phyloP scores from a whole-genome alignment of 768 basidiomycete species.

The Porpolomopsis calyptriformis region DNA sequence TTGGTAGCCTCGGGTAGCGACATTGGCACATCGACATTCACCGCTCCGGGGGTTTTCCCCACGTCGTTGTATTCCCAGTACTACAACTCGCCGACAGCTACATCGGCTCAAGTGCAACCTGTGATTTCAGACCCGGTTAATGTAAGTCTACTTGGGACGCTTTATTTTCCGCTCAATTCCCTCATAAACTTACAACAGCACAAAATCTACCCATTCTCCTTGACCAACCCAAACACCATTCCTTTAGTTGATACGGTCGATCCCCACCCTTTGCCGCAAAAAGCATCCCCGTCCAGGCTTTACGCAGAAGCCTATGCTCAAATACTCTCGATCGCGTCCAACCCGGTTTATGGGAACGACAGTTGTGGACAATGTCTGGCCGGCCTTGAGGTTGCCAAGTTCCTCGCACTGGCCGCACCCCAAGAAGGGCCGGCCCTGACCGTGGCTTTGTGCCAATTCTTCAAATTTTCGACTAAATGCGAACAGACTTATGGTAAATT shows the following conservation, averaged over 20 bases:
- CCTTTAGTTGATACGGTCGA: constrained; percentile 50
- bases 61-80: constrained; percentile 54
- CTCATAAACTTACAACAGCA: constrained; percentile 28
- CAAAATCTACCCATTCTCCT: constrained; percentile 42
- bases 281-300: constrained; percentile 34
- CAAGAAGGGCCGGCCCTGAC: constrained; percentile 47
- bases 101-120: constrained; percentile 66
- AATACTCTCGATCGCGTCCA: constrained; percentile 43
- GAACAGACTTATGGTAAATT: constrained; percentile 34
- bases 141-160: constrained; percentile 24
- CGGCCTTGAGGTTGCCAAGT: constrained; percentile 51
- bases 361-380: constrained; percentile 53
- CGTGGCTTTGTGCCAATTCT: constrained; percentile 49
- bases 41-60: constrained; percentile 54
- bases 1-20: constrained; percentile 8
- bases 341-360: constrained; percentile 41
- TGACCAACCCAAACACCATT: constrained; percentile 55
- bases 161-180: not conserved
- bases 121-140: constrained; percentile 63
- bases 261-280: constrained; percentile 56
- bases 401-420: constrained; percentile 54
- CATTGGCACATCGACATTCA: constrained; percentile 36
- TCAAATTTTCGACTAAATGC: constrained; percentile 45
- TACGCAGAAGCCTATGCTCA: constrained; percentile 45
- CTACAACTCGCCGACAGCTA: constrained; percentile 65